Percentiles rank a stretch among this genome's conserved stretches.
These are phyloP conservation scores for Raphanus hybrid DNA, from an alignment of 441 rosid genomes.

Conservation along the genomic window DNA sequence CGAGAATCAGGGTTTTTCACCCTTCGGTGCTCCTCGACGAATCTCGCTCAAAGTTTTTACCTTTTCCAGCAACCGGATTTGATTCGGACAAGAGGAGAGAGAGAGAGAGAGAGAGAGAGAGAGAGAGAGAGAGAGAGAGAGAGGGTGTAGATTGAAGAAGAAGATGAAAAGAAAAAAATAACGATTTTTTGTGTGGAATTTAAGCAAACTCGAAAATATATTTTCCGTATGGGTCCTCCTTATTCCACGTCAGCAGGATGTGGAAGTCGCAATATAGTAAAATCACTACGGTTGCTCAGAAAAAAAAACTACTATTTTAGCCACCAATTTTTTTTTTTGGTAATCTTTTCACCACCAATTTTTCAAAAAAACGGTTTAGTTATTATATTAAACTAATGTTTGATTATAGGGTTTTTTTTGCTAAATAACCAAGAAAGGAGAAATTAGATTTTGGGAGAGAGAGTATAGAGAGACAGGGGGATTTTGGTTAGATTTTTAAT, in stretches of 20 bases:
- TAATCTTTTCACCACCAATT: not conserved
- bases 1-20: constrained; percentile 31
- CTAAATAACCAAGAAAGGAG: no score
- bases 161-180: not conserved
- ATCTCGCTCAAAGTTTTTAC: constrained; percentile 3
- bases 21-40: not conserved
- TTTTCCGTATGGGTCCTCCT: constrained; percentile 24
- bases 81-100: constrained; percentile 30
- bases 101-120: constrained; percentile 22
- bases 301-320: not conserved
- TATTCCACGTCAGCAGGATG: constrained; percentile 38
- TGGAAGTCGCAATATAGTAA: constrained; percentile 8
- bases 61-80: constrained; percentile 18
- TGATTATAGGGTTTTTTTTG: no score
- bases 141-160: constrained; percentile 31
- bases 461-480: no score
- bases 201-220: constrained; percentile 15
- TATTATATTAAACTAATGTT: no score
- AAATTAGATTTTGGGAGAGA: no score
- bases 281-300: not conserved
- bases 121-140: constrained; percentile 9
- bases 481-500: no score
- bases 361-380: no score
- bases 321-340: not conserved
- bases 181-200: constrained; percentile 7